Evolutionary conservation across 192 early-diverging fungal genomes (phyloP).

Genomic region (Gonapodya sp.): DNA sequence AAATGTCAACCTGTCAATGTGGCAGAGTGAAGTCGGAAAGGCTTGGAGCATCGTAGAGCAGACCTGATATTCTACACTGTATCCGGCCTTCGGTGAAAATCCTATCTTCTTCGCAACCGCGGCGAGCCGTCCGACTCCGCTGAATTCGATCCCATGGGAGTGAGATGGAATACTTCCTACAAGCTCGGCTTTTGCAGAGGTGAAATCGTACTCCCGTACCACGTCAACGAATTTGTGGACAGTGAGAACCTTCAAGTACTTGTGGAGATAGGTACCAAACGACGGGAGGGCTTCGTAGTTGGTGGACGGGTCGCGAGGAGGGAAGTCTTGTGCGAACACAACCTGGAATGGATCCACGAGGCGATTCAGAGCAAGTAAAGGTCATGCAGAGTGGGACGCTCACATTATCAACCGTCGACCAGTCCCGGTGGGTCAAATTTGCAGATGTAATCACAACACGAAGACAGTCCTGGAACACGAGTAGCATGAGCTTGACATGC

Average conservation of each 20-base stretch:
- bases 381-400: too few species aligned
- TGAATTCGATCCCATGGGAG: background rate
- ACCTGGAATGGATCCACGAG: background rate
- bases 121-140: background rate
- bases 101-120: background rate
- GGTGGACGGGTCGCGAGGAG: background rate
- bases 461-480: conserved; percentile 4
- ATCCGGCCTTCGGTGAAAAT: background rate
- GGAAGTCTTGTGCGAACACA: background rate
- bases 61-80: background rate
- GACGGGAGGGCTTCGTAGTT: background rate
- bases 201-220: background rate
- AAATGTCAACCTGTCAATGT: background rate
- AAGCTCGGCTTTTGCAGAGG: background rate
- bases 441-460: conserved; percentile 8
- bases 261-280: background rate
- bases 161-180: background rate
- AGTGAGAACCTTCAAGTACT: background rate
- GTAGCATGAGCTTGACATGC: conserved; percentile 8
- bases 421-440: conserved; percentile 5
- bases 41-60: background rate
- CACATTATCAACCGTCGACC: background rate
- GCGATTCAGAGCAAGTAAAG: background rate
- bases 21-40: background rate
- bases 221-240: background rate